Conservation (phyloP, 805 yeast species). For the Zygoascus bituminiphila region DNA sequence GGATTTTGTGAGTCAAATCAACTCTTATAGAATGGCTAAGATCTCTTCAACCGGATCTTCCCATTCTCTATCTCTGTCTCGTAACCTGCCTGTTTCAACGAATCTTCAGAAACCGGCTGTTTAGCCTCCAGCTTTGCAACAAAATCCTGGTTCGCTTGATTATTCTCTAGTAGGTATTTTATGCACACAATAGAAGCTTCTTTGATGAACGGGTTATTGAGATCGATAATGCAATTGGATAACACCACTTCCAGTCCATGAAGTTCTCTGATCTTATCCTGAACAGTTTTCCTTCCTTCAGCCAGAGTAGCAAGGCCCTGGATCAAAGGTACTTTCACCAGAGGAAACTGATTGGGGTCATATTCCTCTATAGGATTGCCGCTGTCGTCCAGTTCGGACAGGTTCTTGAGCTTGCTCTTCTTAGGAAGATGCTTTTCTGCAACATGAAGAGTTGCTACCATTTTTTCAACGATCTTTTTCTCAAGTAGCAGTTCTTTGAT, state of each 20-base stretch:
- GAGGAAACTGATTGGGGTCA: constrained; percentile 40
- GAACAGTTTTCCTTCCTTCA: constrained; percentile 45
- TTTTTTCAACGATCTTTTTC: neutral
- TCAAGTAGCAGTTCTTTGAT: neutral
- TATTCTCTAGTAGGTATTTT: constrained; percentile 55
- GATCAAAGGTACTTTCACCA: constrained; percentile 55
- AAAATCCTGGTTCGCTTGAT: constrained; percentile 63
- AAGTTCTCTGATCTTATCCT: constrained; percentile 54
- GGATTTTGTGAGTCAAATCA: too few species aligned
- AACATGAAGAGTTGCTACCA: constrained; percentile 2
- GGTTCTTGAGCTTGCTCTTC: constrained; percentile 15
- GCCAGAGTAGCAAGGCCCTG: constrained; percentile 57
- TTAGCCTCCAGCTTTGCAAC: constrained; percentile 73
- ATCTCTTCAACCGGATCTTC: constrained; percentile 45
- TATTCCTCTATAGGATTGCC: constrained; percentile 7
- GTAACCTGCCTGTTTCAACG: constrained; percentile 64
- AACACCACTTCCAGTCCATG: constrained; percentile 67
- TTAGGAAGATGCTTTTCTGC: constrained; percentile 16
- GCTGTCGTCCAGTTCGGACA: neutral
- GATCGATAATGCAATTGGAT: constrained; percentile 78
- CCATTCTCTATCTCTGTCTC: constrained; percentile 71
- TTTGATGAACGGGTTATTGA: constrained; percentile 69
- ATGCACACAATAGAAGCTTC: constrained; percentile 79
- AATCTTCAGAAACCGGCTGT: constrained; percentile 49
- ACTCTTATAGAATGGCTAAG: too few species aligned